Evolutionary conservation across 768 basidiomycete species (phyloP), one percentile per base, ranked within the genome.

Genomic region (Ephemerocybe angulata): DNA sequence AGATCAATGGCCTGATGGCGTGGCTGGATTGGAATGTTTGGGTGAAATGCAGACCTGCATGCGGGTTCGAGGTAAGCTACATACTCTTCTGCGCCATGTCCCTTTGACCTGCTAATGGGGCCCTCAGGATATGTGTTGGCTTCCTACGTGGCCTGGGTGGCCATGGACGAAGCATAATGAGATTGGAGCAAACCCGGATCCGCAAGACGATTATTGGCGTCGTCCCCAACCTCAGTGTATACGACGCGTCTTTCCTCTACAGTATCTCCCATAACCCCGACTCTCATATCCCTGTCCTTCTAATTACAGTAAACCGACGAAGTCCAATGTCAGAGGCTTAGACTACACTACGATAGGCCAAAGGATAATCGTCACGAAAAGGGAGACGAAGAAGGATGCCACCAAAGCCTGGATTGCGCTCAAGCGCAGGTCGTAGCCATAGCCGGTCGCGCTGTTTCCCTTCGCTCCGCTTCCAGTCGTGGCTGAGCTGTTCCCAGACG

Each of bases 21-120:
- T 83, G 82, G 81, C 64, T 83, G 0, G 81, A 77, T 55, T 84
- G 82, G 81, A 72, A 65, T 38, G 62, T 71, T 6, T 82, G 80
- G 80, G 58, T 74, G 2, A 76, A 67, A 40, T 82, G 81, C 48
- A 63, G 62, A 4, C 80, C 80, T 27, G 70, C 62, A 1, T 83
- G 82, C 64, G 62, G 59, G 7, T 63, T 66, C 28, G 74, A 80
- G 68, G 80, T 81, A 48, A 3, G 72, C 67, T 35, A 5, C 43
- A 28, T 17, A 24, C 15, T 21, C 15, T 38, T 7, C 15, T 30
- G 5, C 17, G 49, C 25, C 24, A 46, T 46, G 12, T 24, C 40
- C 7, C 21, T 19, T 42, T 21, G 13, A 33, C 38, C 27, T 31
- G 21, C 49, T 13, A 24, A 29, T 50, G 17, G 8, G 8, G 15